A percentile compares a stretch with the other conserved stretches of the same genome.
phyloP scores from a whole-genome alignment of 83 land plant genomes.

The Larix sibirica region DNA sequence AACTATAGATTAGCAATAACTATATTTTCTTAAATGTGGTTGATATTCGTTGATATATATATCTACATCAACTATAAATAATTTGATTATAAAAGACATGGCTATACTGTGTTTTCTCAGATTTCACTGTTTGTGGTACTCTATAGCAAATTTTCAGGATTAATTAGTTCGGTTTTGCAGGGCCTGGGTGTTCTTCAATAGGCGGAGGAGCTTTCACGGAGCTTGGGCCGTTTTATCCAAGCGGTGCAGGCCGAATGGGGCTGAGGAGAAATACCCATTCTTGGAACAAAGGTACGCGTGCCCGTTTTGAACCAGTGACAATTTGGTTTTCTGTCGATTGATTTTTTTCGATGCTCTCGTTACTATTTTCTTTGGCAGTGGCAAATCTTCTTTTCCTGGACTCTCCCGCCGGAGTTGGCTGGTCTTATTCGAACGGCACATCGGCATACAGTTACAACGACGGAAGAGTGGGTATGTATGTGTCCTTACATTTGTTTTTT shows the following conservation, averaged over 20 bases:
- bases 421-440: slow-evolving; percentile 20
- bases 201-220: slow-evolving; percentile 57
- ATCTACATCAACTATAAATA: too few species aligned
- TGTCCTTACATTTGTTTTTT: too few species aligned
- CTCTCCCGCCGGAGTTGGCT: slow-evolving; percentile 28
- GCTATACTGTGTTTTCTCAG: not conserved
- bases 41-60: too few species aligned
- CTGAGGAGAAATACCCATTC: slow-evolving; percentile 23
- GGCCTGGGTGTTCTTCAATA: slow-evolving; percentile 61
- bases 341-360: not conserved
- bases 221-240: slow-evolving; percentile 51
- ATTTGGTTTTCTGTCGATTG: too few species aligned
- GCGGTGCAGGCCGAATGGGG: slow-evolving; percentile 2
- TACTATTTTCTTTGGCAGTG: not conserved
- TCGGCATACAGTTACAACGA: slow-evolving; percentile 15
- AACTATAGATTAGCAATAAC: too few species aligned
- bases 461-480: slow-evolving; percentile 19
- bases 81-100: too few species aligned
- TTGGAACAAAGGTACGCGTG: slow-evolving; percentile 37
- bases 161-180: slow-evolving; percentile 9
- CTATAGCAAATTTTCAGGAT: not conserved
- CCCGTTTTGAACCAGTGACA: too few species aligned
- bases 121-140: not conserved
- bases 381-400: slow-evolving; percentile 25
- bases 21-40: too few species aligned